Evolutionary conservation across 306 rosid genomes (phyloP), one percentile per base, ranked within the genome.

Genomic region (Rosa chinensis): DNA sequence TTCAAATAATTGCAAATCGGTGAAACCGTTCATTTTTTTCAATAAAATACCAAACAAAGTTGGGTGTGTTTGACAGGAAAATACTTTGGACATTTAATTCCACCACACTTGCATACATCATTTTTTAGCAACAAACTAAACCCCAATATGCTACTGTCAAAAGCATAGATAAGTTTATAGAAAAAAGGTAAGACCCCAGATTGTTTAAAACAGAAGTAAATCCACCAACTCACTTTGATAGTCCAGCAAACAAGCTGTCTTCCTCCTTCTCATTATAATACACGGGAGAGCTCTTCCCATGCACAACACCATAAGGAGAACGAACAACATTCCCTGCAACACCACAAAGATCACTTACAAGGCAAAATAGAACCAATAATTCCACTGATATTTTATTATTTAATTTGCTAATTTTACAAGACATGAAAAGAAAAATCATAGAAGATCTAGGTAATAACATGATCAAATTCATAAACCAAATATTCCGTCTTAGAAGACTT

Each of bases 201-300:
- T 17, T 66, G 2, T 66, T 13, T 40, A 13, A 32, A 39, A 17
- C 20, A 17, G 8, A 39, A 7, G 25, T 39, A 66, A 66, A 17
- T 16, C 4, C 9, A 17, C 14, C 23, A 66, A 9, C 71, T 66
- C 87, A 95, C 99, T 92, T 95, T 10, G 97, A 72, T 80, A 95
- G 68, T n/a, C 99, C 98, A 69, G 95, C 53, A 70, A 95, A 81
- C 75, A 91, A 62, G 68, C 97, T 94, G 50, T 92, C 99, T 78
- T 95, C 94, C 74, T 86, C 99, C 80, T 90, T 82, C 81, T 92
- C 98, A 23, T 90, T 92, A 79, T 91, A 92, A 78, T 91, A 85
- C 63, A 95, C 92, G 8, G 77, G 80, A 72, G 98, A 92, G 78
- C 97, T 86, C 87, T 95, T 95, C 37, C 99, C 99, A 83, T 95